Conservation (phyloP, 805 yeast genomes). For the Cyberlindnera suaveolens region DNA sequence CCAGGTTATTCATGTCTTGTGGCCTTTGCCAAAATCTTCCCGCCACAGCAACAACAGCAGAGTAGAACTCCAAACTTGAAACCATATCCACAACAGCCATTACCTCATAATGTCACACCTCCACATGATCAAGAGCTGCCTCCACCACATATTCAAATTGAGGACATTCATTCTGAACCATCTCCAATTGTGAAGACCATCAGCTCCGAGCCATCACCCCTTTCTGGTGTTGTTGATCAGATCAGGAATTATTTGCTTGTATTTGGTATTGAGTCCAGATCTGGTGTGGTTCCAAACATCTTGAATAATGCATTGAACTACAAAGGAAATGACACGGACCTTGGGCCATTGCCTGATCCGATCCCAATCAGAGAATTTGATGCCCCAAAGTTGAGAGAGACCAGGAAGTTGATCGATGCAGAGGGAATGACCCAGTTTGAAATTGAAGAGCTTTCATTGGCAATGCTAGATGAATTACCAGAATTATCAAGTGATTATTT, state of each 20-base stretch:
- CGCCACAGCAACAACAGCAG: constrained; percentile 19
- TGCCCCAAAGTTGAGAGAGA: constrained; percentile 81
- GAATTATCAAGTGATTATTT: constrained; percentile 87
- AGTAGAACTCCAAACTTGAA: constrained; percentile 5
- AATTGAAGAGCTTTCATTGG: constrained; percentile 73
- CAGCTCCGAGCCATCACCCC: constrained; percentile 14
- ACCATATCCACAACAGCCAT: constrained; percentile 8
- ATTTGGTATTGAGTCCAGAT: constrained; percentile 28
- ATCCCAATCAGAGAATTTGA: constrained; percentile 67
- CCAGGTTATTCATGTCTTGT: constrained; percentile 74
- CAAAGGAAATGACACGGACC: constrained; percentile 43
- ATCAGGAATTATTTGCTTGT: constrained; percentile 24
- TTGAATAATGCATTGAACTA: constrained; percentile 39
- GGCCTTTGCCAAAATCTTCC: constrained; percentile 74
- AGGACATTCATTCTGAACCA: constrained; percentile 1
- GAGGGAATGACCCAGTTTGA: constrained; percentile 50
- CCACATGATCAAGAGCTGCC: constrained; percentile 7
- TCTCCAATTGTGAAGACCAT: constrained; percentile 10
- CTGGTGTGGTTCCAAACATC: constrained; percentile 34
- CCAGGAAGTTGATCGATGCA: constrained; percentile 66
- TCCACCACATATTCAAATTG: constrained; percentile 8
- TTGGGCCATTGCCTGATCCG: constrained; percentile 77
- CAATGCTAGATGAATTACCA: constrained; percentile 84
- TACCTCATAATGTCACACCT: background rate
- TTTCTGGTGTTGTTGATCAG: constrained; percentile 24